phyloP scores from a whole-genome alignment of 1,284 basidiomycete species.

The Sporisorium iseilematis-ciliati region DNA sequence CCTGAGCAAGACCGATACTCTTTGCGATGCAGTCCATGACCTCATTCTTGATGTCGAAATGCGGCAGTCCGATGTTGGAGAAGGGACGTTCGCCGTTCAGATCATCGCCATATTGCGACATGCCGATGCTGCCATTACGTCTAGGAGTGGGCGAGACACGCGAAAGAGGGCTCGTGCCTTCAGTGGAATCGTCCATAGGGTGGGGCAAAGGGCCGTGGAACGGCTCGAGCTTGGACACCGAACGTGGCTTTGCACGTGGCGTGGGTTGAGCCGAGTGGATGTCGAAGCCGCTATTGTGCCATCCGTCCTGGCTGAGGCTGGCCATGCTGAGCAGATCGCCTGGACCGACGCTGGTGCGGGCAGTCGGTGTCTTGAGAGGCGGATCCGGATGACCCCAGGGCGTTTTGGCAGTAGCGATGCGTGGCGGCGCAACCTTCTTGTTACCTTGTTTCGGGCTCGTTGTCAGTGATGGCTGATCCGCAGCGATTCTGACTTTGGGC shows the following conservation, averaged over 20 bases:
- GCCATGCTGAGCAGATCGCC: constrained; percentile 74
- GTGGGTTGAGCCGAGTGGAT: constrained; percentile 47
- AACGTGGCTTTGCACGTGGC: constrained; percentile 40
- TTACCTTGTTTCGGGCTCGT: constrained; percentile 28
- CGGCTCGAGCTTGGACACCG: constrained; percentile 43
- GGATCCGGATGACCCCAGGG: constrained; percentile 64
- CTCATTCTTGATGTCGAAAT: constrained; percentile 90
- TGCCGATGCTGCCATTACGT: constrained; percentile 19
- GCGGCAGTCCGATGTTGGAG: constrained; percentile 70
- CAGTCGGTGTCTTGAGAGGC: constrained; percentile 62
- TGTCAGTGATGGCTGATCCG: constrained; percentile 6
- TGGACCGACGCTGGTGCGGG: constrained; percentile 68
- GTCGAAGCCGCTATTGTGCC: constrained; percentile 32
- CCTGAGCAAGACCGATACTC: constrained; percentile 93
- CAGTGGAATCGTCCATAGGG: constrained; percentile 38
- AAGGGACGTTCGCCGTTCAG: constrained; percentile 34
- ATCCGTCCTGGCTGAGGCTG: constrained; percentile 46
- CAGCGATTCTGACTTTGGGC: constrained; percentile 28
- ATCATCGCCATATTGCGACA: constrained; percentile 9
- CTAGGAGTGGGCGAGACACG: constrained; percentile 23
- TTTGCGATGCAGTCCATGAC: constrained; percentile 98
- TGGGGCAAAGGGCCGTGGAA: constrained; percentile 40
- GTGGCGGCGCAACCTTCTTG: constrained; percentile 13
- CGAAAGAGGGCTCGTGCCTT: constrained; percentile 27
- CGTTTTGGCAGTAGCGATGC: constrained; percentile 36